Evolutionary conservation across 2,329 filamentous ascomycete genomes (phyloP), one percentile per base, ranked within the genome.

Genomic region (Epichloe aotearoae): DNA sequence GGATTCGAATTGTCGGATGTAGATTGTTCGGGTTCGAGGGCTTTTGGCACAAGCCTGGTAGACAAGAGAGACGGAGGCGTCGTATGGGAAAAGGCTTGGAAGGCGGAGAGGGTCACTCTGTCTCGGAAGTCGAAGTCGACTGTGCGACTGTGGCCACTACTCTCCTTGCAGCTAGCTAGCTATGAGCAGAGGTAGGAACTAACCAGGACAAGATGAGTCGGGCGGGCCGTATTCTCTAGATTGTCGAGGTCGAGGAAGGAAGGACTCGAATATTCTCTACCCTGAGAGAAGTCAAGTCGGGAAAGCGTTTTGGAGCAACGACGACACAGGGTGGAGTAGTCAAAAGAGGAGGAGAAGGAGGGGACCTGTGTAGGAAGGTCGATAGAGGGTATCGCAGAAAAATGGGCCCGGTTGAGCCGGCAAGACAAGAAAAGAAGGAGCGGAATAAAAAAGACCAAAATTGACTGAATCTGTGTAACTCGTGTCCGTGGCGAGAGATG

Each of bases 301-400:
- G 36, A 14, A 39, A 26, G 42, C 23, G 47, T 23, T 50, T 44
- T 43, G 33, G 30, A 52, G 42, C 50, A 38, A 49, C 42, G 46
- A 47, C 48, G 40, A 45, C 33, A 38, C 40, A 15, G 36, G 36
- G 47, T 33, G 44, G 44, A 30, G 44, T 36, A 40, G 49, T n/a
- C 11, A 15, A 26, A 46, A 37, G 46, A 49, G 40, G 41, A 47
- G 36, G 36, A 17, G 38, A 17, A 41, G 39, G 39, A n/a, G 39
- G 39, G 39, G 26, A n/a, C 33, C 41, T 17, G 50, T n/a, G 37
- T 23, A 23, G 40, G 30, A 34, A 42, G 17, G 40, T 41, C 40
- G 26, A 38, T 30, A 46, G 45, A 26, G 50, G 42, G 46, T 52
- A 52, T 49, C 50, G 46, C 50, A 46, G 20, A 34, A 36, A 48